Conservation (phyloP, 1,139 yeast species). For the Pneumocystis carinii region DNA sequence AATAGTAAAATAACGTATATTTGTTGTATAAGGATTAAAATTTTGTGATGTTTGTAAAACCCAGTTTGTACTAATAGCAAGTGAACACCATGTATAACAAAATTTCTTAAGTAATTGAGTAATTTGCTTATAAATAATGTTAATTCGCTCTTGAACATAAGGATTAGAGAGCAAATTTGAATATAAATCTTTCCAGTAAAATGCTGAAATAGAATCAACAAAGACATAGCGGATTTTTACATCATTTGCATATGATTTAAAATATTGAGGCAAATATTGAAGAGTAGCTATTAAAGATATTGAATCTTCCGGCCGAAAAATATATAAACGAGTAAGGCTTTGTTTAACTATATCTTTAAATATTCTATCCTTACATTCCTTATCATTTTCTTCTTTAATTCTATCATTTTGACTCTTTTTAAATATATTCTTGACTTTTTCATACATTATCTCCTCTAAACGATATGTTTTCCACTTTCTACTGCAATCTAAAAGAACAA, state of each 20-base stretch:
- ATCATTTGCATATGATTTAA: not conserved
- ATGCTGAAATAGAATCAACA: constrained; percentile 8
- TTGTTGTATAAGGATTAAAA: not conserved
- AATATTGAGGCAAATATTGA: constrained; percentile 1
- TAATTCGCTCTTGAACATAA: not conserved
- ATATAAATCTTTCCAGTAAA: constrained; percentile 6
- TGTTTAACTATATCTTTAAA: not conserved
- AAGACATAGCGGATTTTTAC: constrained; percentile 3
- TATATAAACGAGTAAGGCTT: not conserved
- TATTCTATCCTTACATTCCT: no score
- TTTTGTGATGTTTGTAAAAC: not conserved
- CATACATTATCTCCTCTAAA: constrained; percentile 2
- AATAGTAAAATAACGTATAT: not conserved
- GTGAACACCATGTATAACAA: not conserved
- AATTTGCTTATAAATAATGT: not conserved
- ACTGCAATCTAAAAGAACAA: constrained; percentile 8
- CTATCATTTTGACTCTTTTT: not conserved
- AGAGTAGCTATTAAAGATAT: constrained; percentile 5
- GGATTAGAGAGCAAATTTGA: not conserved
- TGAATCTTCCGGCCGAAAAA: constrained; percentile 6
- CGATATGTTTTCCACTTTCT: constrained; percentile 8
- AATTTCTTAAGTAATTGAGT: not conserved
- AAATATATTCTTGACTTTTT: constrained; percentile 1
- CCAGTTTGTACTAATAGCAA: not conserved
- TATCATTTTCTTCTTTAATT: not conserved